Evolutionary conservation across 176 grass and related monocot species (phyloP), one percentile per base, ranked within the genome.

Genomic region (Rhipidocladum racemiflorum): DNA sequence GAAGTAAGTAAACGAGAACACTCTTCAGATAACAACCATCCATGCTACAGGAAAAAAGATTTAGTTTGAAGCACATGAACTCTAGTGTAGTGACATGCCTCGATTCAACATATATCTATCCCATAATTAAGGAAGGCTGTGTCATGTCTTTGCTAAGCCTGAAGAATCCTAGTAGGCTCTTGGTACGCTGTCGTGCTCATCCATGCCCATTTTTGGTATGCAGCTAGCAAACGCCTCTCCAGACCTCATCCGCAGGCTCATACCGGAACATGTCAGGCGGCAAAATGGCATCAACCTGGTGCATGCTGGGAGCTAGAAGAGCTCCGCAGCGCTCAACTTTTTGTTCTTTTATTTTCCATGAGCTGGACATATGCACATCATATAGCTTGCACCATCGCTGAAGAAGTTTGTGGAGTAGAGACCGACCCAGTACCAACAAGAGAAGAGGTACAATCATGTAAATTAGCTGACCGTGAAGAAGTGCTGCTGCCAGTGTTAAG

Each of bases 161-260:
- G 23, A 67, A 35, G 9, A 65, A 21, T 32, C 12, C 68, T 36
- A 7, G 30, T 57, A 3, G 21, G 73, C 45, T 71, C 16, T 74
- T 83, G 38, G 59, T 40, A 14, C 4, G 46, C 75, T 45, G 62
- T 64, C 42, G 15, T 84, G 82, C 81, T 93, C n/a, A 93, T 81
- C 15, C 20, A 6, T 77, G 1, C 7, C 14, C 30, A n/a, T 46
- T 56, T 85, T 46, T 68, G 48, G 7, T 77, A 11, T 87, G 80
- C 95, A 97, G 95, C 83, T 94, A 70, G 87, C 87, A 15, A 86
- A 92, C 32, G 88, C 90, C 15, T 92, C 88, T 42, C 92, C 86
- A 0, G 95, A 97, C 27, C 90, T 97, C 40, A 76, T 94, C 77
- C 84, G 39, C 74, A 92, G 87, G 92, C 84, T 97, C 30, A 68